These are phyloP conservation scores for Nannochloropsis gaditana DNA, from an alignment of 108 stramenopile genomes.

Conservation along the genomic window DNA sequence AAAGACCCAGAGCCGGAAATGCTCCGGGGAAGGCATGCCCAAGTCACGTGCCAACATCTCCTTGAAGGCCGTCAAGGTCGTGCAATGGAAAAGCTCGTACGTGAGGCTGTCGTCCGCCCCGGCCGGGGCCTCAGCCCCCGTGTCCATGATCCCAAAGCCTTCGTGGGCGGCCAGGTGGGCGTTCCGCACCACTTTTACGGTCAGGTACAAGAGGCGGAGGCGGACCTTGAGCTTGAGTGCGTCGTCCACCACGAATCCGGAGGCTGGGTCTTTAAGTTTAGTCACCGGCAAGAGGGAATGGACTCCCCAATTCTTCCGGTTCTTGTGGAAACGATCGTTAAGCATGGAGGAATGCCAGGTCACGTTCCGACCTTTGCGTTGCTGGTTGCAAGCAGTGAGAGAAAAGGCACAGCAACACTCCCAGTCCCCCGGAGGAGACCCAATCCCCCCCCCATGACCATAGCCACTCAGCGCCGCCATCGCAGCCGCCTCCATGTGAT, in stretches of 20 bases:
- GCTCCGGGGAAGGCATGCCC: not conserved
- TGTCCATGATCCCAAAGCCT: not conserved
- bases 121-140: not conserved
- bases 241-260: conserved; percentile 5
- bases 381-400: not conserved
- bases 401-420: conserved; percentile 19
- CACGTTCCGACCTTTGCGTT: not conserved
- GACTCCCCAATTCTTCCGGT: not conserved
- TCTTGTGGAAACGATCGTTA: not conserved
- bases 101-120: not conserved
- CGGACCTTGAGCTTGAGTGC: conserved; percentile 3
- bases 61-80: not conserved
- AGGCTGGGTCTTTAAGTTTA: not conserved
- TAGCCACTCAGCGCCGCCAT: not conserved
- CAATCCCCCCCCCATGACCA: not conserved
- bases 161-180: not conserved
- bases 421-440: not conserved
- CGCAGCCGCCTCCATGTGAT: not conserved
- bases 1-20: not conserved
- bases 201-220: not conserved
- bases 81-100: conserved; percentile 20
- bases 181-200: not conserved
- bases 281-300: not conserved
- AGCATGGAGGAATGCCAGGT: conserved; percentile 13
- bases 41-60: not conserved